Base-by-base conservation (phyloP, 495 filamentous ascomycete species). In the Xylaria scruposa region DNA sequence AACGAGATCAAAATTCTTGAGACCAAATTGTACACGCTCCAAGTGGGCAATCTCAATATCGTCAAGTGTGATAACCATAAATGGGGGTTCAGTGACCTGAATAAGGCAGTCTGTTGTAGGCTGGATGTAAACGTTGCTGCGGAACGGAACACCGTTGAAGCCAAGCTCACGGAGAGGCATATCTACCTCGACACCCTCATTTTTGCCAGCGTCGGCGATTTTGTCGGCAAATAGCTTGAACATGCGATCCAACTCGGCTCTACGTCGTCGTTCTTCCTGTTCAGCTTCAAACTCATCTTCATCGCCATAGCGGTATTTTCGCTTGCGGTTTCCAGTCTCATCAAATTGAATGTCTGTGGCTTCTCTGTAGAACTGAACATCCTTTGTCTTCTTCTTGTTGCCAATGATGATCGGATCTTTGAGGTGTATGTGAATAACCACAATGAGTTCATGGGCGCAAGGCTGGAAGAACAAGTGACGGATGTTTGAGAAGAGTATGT, bases 391-490 rank as follows among this genome's bases (percentile, higher is more conserved):
- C 76, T 87, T 87, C 85, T 95, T 94, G 88, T 98, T 98, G 47
- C 96, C 97, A 71, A 99, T 94, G 84, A 99, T 92, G 79, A 99
- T 98, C 8, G 97, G 97, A 62, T 98, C 97, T 81, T 97, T 97
- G 49, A 99, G 88, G 81, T 99, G 97, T 65, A 98, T 89, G 77
- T 99, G 97, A 73, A 99, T 98, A 75, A 99, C 91, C 70, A 99
- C 97, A 71, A 99, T 97, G 71, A 99, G 82, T 81, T 99, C 97
- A 76, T 97, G 93, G 64, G 92, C 91, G 76, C 92, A 98, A 44
- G 97, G 97, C 80, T 99, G 97, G 87, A 99, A 99, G 85, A 99
- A 99, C 0, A 98, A 87, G 78, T 98, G 96, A 80, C 97, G 97
- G 78, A 99, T 92, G 78, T 99, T 99, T 86, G 93, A 97, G 86